These are phyloP conservation scores for Termitomyces sp. DNA, from an alignment of 1,284 basidiomycete genomes.

Conservation along the genomic window DNA sequence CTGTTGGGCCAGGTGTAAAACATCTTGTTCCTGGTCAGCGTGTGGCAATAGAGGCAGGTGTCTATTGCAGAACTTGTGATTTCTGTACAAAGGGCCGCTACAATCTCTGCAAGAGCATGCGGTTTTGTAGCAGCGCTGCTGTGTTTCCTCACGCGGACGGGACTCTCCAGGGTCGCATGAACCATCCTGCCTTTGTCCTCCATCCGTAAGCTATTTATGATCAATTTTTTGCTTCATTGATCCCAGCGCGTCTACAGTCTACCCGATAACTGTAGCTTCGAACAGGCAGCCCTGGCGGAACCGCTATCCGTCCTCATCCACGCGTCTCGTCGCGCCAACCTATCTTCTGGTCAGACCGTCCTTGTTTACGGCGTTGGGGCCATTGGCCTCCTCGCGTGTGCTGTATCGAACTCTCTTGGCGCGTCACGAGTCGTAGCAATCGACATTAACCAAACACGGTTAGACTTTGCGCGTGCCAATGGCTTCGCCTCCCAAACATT, in stretches of 20 bases:
- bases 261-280: conserved; percentile 70
- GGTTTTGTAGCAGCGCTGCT: conserved; percentile 87
- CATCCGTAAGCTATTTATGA: conserved; percentile 67
- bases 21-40: conserved; percentile 77
- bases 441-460: conserved; percentile 79
- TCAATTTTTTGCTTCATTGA: conserved; percentile 10
- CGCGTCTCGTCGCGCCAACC: conserved; percentile 66
- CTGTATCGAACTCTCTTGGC: conserved; percentile 69
- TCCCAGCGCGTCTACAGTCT: conserved; percentile 43
- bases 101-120: conserved; percentile 88
- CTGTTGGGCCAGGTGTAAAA: conserved; percentile 63
- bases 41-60: conserved; percentile 92
- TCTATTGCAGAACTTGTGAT: conserved; percentile 74
- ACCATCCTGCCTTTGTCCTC: conserved; percentile 80
- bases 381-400: conserved; percentile 85
- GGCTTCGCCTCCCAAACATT: conserved; percentile 76
- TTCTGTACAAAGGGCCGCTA: conserved; percentile 77
- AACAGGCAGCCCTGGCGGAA: conserved; percentile 84
- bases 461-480: conserved; percentile 70
- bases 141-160: conserved; percentile 93
- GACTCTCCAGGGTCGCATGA: conserved; percentile 83
- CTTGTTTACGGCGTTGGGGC: conserved; percentile 91
- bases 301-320: conserved; percentile 89
- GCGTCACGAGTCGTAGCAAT: conserved; percentile 71
- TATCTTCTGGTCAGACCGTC: conserved; percentile 61